phyloP scores from a whole-genome alignment of 2,329 filamentous ascomycete genomes.

The Fonsecaea pedrosoi region DNA sequence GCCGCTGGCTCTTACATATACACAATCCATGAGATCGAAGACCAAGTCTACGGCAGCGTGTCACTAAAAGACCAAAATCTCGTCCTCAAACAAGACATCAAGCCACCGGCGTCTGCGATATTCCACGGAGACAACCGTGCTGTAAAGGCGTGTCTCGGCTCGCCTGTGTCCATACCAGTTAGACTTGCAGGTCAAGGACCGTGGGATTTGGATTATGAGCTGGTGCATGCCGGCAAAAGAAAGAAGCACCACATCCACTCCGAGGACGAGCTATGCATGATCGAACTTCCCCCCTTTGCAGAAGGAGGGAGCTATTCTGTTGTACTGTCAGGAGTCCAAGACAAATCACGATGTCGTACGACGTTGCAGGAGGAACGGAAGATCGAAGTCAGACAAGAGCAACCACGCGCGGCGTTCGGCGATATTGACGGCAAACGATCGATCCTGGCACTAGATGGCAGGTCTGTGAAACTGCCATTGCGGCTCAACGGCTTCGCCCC shows the following conservation, averaged over 20 bases:
- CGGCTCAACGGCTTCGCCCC: constrained; percentile 84
- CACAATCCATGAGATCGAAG: constrained; percentile 79
- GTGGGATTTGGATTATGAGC: constrained; percentile 89
- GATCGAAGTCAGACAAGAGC: constrained; percentile 85
- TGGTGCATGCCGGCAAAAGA: constrained; percentile 86
- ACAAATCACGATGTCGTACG: constrained; percentile 84
- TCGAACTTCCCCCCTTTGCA: constrained; percentile 75
- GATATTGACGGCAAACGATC: constrained; percentile 79
- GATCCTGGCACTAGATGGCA: constrained; percentile 77
- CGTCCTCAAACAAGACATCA: constrained; percentile 84
- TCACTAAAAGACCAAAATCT: constrained; percentile 67
- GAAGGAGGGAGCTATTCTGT: constrained; percentile 91
- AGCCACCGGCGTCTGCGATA: constrained; percentile 82
- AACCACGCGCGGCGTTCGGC: constrained; percentile 85
- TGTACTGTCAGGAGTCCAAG: constrained; percentile 82
- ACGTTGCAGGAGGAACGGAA: constrained; percentile 83
- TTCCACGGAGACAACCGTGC: constrained; percentile 64
- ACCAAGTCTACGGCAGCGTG: constrained; percentile 77
- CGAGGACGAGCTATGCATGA: constrained; percentile 67
- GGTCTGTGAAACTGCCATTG: constrained; percentile 75
- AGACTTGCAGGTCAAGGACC: constrained; percentile 80
- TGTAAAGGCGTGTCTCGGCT: constrained; percentile 79
- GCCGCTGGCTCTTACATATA: constrained; percentile 87
- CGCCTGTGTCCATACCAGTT: constrained; percentile 76
- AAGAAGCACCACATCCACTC: constrained; percentile 73